Conservation (phyloP, 768 basidiomycete genomes). For the Ramaria sp. region DNA sequence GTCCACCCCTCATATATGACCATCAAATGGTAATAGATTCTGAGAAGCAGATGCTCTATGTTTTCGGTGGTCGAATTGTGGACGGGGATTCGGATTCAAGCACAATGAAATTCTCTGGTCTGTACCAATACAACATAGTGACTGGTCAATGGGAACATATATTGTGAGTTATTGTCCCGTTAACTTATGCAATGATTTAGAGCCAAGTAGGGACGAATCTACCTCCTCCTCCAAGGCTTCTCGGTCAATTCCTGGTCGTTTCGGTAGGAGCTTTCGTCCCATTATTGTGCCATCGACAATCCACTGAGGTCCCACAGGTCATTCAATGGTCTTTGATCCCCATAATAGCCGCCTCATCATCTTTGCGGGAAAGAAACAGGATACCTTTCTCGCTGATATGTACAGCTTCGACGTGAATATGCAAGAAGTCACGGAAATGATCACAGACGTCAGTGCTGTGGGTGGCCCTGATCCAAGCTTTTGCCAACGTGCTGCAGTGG, state of each 20-base stretch:
- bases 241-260: constrained; percentile 43
- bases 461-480: constrained; percentile 68
- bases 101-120: constrained; percentile 48
- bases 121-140: constrained; percentile 63
- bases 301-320: constrained; percentile 27
- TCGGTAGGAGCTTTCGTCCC: constrained; percentile 16
- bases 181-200: neutral
- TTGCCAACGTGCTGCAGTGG: constrained; percentile 64
- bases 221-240: neutral
- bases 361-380: constrained; percentile 60
- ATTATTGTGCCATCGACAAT: neutral
- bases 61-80: constrained; percentile 66
- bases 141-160: constrained; percentile 57
- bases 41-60: constrained; percentile 59
- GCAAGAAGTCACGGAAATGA: constrained; percentile 49
- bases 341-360: constrained; percentile 49
- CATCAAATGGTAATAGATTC: constrained; percentile 76
- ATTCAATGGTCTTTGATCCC: constrained; percentile 74
- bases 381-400: constrained; percentile 66
- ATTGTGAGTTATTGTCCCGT: constrained; percentile 37
- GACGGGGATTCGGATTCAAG: constrained; percentile 47
- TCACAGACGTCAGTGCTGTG: constrained; percentile 44
- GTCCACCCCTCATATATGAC: constrained; percentile 67
- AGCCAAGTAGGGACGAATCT: neutral
- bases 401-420: constrained; percentile 56